Evolutionary conservation across 2,329 filamentous ascomycete species (phyloP), one percentile per base, ranked within the genome.

Genomic region (Hirsutella rhossiliensis): DNA sequence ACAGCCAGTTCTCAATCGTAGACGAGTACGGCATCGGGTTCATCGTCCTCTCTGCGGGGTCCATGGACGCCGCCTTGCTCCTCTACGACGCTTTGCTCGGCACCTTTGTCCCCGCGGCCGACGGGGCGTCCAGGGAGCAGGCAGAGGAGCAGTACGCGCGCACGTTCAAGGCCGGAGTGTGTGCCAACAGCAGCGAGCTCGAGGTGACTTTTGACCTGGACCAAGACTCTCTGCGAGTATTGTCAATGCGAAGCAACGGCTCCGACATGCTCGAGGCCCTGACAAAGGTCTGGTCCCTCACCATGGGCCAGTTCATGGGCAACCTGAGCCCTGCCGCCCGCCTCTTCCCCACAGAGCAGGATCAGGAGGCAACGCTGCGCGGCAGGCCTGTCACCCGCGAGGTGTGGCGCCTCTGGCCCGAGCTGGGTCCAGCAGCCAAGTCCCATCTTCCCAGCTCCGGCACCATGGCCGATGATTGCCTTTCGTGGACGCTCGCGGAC

Each of bases 401-500:
- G 41, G 48, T 54, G 0, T 60, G 60, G 58, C 52, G 52, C 15
- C 32, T 60, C 7, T 62, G 57, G 57, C 51, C 56, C 0, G 52
- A 55, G 0, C 38, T 59, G 11, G 41, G 30, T 1, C 18, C 44
- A 0, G 29, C 44, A 0, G 30, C 38, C 2, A 11, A 44, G 13
- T 60, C 58, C 0, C 58, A 62, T 27, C 49, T 66, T 2, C 59
- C 61, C 0, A 55, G 55, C 0, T 44, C 45, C 6, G 45, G 42
- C 0, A 31, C 60, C 12, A 45, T 51, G 11, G 44, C 45, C 2
- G 45, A 54, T n/a, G 52, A 53, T 17, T 64, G 60, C 34, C 23
- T 53, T 1, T 49, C 53, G 4, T 65, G 60, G 61, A 58, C 54
- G 30, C 44, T 59, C 5, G 55, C 54, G 1, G 59, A 64, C 30